A percentile compares a stretch with the other conserved stretches of the same genome.
Evolutionary conservation across 768 basidiomycete species (phyloP).

Genomic region (Tubosaeta brunneosetosa): DNA sequence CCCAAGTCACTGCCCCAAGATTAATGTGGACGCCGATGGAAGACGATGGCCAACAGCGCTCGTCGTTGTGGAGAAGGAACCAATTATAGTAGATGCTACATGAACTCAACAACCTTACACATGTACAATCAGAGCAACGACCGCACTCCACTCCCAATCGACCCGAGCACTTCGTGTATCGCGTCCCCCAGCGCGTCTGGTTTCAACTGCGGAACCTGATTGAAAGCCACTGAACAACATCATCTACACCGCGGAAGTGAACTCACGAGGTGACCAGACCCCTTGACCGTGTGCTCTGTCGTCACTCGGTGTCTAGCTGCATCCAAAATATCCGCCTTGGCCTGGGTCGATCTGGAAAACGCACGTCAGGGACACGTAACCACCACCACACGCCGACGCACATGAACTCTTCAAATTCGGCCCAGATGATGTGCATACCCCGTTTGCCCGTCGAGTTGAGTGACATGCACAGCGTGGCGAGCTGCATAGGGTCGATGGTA

Average conservation of each 20-base stretch:
- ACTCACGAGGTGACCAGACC: conserved; percentile 30
- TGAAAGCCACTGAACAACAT: not conserved
- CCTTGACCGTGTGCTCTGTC: conserved; percentile 20
- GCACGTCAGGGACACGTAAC: not conserved
- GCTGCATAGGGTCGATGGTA: conserved; percentile 22
- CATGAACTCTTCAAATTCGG: conserved; percentile 29
- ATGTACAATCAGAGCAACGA: conserved; percentile 13
- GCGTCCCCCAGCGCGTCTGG: conserved; percentile 25
- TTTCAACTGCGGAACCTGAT: conserved; percentile 27
- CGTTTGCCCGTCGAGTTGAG: conserved; percentile 8
- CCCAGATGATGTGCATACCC: conserved; percentile 29
- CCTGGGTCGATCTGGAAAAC: conserved; percentile 19
- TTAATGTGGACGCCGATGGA: not conserved
- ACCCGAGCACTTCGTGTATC: conserved; percentile 22
- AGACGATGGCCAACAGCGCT: not conserved
- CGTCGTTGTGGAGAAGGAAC: not conserved
- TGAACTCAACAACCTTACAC: too few relatives aligned
- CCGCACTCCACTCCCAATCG: conserved; percentile 5
- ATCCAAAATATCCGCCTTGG: conserved; percentile 27
- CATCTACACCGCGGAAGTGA: not conserved
- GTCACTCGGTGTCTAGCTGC: conserved; percentile 20
- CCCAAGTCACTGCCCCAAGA: not conserved
- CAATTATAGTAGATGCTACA: not conserved
- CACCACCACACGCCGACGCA: conserved; percentile 3
- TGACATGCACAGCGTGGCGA: conserved; percentile 14